Percentiles rank a stretch among this genome's conserved stretches.
phyloP scores from a whole-genome alignment of 768 basidiomycete genomes.

The Amyloporia xantha region DNA sequence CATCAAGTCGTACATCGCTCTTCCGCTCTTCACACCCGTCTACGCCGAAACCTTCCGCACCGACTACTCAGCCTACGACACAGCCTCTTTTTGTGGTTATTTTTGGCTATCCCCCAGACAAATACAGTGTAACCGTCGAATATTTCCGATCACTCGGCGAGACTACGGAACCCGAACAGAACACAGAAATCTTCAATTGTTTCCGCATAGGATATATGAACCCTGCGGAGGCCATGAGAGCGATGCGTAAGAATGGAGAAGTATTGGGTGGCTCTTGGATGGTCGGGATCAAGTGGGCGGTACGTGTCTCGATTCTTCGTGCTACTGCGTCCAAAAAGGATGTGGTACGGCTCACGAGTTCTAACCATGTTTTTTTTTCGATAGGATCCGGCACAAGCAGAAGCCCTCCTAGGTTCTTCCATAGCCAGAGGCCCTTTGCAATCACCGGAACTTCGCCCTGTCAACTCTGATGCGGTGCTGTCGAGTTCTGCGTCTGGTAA shows the following conservation, averaged over 20 bases:
- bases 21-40: slow-evolving; percentile 17
- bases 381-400: slow-evolving; percentile 59
- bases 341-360: too few species aligned
- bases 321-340: background rate
- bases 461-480: background rate
- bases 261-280: slow-evolving; percentile 69
- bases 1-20: slow-evolving; percentile 28
- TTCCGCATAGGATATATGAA: slow-evolving; percentile 74
- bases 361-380: too few species aligned
- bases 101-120: slow-evolving; percentile 85
- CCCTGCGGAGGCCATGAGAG: slow-evolving; percentile 67
- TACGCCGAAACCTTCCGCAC: slow-evolving; percentile 17
- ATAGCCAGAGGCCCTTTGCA: slow-evolving; percentile 11
- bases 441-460: slow-evolving; percentile 8
- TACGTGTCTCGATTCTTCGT: slow-evolving; percentile 34
- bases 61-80: slow-evolving; percentile 19
- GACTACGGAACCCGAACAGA: slow-evolving; percentile 60
- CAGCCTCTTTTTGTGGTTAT: slow-evolving; percentile 64
- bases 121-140: slow-evolving; percentile 62
- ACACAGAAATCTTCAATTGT: slow-evolving; percentile 69
- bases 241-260: slow-evolving; percentile 80
- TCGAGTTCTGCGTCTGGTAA: background rate
- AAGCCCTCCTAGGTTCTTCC: slow-evolving; percentile 39
- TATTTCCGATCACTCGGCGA: slow-evolving; percentile 72
- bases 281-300: slow-evolving; percentile 84